phyloP scores from a whole-genome alignment of 1,284 basidiomycete species.

The Acaromyces ingoldii region DNA sequence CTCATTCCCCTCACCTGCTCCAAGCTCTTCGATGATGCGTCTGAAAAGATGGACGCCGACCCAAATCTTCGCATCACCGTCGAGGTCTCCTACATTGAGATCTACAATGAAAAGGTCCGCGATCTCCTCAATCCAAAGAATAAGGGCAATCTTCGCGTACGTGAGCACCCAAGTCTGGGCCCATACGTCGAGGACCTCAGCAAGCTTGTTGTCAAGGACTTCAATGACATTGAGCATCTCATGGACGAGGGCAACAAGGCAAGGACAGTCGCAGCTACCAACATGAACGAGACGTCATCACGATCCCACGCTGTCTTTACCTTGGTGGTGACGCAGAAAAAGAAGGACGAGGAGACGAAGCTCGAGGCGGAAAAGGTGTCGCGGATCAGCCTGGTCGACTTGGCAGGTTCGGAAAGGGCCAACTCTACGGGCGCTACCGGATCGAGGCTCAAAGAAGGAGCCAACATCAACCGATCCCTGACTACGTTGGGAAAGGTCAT shows the following conservation, averaged over 20 bases:
- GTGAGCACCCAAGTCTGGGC: slow-evolving; percentile 76
- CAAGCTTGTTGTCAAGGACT: slow-evolving; percentile 82
- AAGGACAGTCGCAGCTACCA: slow-evolving; percentile 45
- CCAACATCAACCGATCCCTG: slow-evolving; percentile 47
- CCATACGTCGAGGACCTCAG: slow-evolving; percentile 97
- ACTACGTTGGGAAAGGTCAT: slow-evolving; percentile 42
- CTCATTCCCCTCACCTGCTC: slow-evolving; percentile 94
- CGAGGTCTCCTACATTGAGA: slow-evolving; percentile 96
- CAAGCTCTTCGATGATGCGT: slow-evolving; percentile 79
- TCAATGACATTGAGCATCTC: slow-evolving; percentile 92
- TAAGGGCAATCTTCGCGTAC: slow-evolving; percentile 87
- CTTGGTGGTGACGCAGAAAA: slow-evolving; percentile 37
- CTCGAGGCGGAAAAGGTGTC: slow-evolving; percentile 45
- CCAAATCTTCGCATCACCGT: slow-evolving; percentile 75
- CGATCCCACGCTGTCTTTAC: slow-evolving; percentile 47
- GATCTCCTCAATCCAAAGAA: slow-evolving; percentile 97
- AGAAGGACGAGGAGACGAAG: slow-evolving; percentile 31
- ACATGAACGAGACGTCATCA: slow-evolving; percentile 48
- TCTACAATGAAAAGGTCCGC: slow-evolving; percentile 74
- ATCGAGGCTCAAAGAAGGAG: slow-evolving; percentile 48
- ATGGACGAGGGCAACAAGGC: slow-evolving; percentile 98
- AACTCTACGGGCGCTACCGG: slow-evolving; percentile 50
- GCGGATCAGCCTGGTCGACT: slow-evolving; percentile 43
- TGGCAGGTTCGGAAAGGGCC: slow-evolving; percentile 46
- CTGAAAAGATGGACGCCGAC: slow-evolving; percentile 61